A percentile compares a stretch with the other conserved stretches of the same genome.
phyloP scores from a whole-genome alignment of 805 yeast genomes.

The Wickerhamiella dianesei region DNA sequence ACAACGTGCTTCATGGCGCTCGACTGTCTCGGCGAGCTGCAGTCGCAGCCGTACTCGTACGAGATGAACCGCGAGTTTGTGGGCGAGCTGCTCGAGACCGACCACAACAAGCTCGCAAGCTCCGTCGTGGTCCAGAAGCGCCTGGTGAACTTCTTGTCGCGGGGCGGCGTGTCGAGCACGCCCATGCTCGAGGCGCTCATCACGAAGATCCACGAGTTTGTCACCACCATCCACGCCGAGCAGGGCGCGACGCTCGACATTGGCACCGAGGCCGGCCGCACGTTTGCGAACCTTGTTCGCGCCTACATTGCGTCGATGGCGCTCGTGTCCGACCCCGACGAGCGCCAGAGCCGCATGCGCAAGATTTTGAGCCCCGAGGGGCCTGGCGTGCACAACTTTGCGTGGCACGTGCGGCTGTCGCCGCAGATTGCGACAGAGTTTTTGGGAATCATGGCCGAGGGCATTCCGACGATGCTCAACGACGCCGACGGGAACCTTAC shows the following conservation, averaged over 20 bases:
- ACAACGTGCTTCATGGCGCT: slow-evolving; percentile 1
- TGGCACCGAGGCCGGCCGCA: not conserved
- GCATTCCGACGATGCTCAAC: not conserved
- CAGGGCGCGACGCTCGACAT: not conserved
- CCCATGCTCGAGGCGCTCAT: not conserved
- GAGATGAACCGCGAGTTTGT: slow-evolving; percentile 1
- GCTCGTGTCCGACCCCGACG: not conserved
- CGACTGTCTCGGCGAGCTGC: slow-evolving; percentile 3
- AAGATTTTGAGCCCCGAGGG: not conserved
- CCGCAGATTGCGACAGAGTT: not conserved
- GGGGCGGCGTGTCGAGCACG: not conserved
- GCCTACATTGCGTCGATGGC: not conserved
- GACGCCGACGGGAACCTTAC: not conserved
- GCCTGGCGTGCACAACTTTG: not conserved
- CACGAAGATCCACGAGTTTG: not conserved
- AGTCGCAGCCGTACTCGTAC: not conserved
- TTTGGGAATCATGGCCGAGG: not conserved
- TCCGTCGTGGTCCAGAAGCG: slow-evolving; percentile 34
- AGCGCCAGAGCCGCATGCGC: not conserved
- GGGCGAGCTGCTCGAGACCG: slow-evolving; percentile 1
- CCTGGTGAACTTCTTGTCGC: slow-evolving; percentile 19
- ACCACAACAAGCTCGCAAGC: not conserved
- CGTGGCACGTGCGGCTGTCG: not conserved
- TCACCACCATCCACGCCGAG: not conserved
- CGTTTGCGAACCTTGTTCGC: not conserved